These are phyloP conservation scores for Fusarium papillatum DNA, from an alignment of 2,329 filamentous ascomycete genomes.

Conservation along the genomic window DNA sequence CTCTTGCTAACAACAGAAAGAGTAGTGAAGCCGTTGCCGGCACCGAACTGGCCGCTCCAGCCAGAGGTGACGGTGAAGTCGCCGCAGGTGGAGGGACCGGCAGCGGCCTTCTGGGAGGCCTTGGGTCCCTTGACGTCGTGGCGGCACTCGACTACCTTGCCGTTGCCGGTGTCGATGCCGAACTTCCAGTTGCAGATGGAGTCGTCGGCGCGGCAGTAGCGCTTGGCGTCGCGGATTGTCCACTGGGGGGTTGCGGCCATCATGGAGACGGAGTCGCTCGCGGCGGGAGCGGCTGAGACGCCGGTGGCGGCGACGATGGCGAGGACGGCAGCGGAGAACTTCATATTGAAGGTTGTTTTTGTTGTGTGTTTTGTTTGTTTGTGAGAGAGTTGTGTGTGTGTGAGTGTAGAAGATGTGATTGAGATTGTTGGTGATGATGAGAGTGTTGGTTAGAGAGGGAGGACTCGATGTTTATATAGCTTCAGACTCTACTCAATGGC, in stretches of 20 bases:
- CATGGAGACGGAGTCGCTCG: slow-evolving; percentile 51
- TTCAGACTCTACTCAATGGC: not conserved
- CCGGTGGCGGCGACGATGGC: slow-evolving; percentile 52
- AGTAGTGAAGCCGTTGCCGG: slow-evolving; percentile 66
- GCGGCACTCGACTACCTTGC: slow-evolving; percentile 48
- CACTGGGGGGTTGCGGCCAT: slow-evolving; percentile 55
- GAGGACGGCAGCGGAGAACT: slow-evolving; percentile 56
- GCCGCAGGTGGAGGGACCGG: slow-evolving; percentile 60
- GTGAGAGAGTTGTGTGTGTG: slow-evolving; percentile 1
- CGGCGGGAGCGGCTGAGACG: slow-evolving; percentile 51
- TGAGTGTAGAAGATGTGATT: slow-evolving; percentile 13
- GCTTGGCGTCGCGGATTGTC: slow-evolving; percentile 57
- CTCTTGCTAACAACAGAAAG: slow-evolving; percentile 61
- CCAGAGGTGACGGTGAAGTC: slow-evolving; percentile 64
- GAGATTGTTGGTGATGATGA: slow-evolving; percentile 24
- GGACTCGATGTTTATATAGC: slow-evolving; percentile 31
- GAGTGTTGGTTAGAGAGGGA: not conserved
- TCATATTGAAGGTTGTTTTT: slow-evolving; percentile 52
- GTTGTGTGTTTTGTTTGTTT: slow-evolving; percentile 10
- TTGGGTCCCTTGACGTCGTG: slow-evolving; percentile 48
- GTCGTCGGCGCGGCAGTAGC: slow-evolving; percentile 55
- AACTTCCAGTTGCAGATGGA: slow-evolving; percentile 60
- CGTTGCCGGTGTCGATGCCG: slow-evolving; percentile 57
- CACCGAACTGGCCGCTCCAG: slow-evolving; percentile 69
- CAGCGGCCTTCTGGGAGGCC: slow-evolving; percentile 51